Conservation (phyloP, 2,329 filamentous ascomycete species). For the Aspergillus ibericus region DNA sequence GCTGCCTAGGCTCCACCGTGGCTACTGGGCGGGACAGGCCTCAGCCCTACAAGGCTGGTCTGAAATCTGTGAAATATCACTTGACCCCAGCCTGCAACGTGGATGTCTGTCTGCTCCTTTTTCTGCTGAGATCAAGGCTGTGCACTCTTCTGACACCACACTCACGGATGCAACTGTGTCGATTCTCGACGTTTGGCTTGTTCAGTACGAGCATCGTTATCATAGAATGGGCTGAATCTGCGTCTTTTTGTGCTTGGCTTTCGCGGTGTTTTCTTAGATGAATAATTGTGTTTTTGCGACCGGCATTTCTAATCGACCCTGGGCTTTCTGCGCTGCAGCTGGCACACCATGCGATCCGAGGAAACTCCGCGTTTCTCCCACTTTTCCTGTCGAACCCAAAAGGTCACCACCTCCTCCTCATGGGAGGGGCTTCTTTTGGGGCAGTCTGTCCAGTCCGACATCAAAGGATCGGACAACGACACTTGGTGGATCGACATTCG, state of each 20-base stretch:
- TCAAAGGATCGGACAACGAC: conserved; percentile 14
- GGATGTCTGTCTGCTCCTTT: background rate
- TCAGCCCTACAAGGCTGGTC: conserved; percentile 1
- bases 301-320: background rate
- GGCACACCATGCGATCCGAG: conserved; percentile 4
- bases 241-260: background rate
- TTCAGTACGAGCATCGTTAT: background rate
- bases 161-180: background rate
- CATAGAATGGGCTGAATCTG: background rate
- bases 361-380: conserved; percentile 71
- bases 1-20: background rate
- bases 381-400: conserved; percentile 85
- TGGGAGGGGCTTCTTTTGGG: conserved; percentile 23
- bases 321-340: background rate
- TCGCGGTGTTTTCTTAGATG: background rate
- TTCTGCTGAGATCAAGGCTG: background rate
- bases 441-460: conserved; percentile 13
- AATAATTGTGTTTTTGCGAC: background rate
- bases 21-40: background rate
- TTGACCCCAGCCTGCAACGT: background rate
- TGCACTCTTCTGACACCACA: too few relatives aligned
- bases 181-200: background rate
- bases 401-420: conserved; percentile 13
- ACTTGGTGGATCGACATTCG: conserved; percentile 97
- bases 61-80: background rate